Percentiles rank a stretch among this genome's conserved stretches.
phyloP scores from a whole-genome alignment of 768 basidiomycete species.

The Russula abietina region DNA sequence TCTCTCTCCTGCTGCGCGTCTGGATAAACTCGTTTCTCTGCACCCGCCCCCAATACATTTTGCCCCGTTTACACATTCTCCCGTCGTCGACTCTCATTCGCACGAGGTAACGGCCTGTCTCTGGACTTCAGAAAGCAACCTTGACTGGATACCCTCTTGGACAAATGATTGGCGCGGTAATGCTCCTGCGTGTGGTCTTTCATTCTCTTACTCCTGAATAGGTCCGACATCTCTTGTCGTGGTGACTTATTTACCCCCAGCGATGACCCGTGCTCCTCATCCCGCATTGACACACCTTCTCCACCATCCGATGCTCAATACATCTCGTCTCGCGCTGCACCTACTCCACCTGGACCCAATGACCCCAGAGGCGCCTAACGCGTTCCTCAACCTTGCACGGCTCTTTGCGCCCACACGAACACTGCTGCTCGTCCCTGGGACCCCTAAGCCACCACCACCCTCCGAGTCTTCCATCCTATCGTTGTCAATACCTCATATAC shows the following conservation, averaged over 20 bases:
- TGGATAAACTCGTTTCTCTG: conserved; percentile 28
- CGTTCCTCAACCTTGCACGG: conserved; percentile 58
- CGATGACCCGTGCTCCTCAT: background rate
- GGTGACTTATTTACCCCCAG: background rate
- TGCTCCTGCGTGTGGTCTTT: background rate
- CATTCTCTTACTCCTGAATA: background rate
- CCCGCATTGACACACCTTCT: conserved; percentile 1
- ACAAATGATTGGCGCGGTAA: conserved; percentile 42
- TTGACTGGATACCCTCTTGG: conserved; percentile 37
- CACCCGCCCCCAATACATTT: conserved; percentile 26
- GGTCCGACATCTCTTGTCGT: conserved; percentile 22
- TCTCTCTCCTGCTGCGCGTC: conserved; percentile 7
- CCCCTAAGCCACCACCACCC: conserved; percentile 30
- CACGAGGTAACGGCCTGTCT: conserved; percentile 42
- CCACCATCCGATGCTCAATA: conserved; percentile 14
- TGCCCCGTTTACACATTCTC: conserved; percentile 23
- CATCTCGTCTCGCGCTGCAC: conserved; percentile 38
- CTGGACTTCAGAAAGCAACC: conserved; percentile 38
- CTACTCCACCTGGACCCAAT: conserved; percentile 39
- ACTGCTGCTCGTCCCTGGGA: conserved; percentile 49
- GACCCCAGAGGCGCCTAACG: conserved; percentile 41
- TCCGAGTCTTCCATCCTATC: background rate
- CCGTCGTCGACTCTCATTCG: conserved; percentile 9
- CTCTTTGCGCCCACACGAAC: conserved; percentile 45
- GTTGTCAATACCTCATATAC: background rate